These are phyloP conservation scores for Camillea tinctor DNA, from an alignment of 2,329 filamentous ascomycete genomes.

Conservation along the genomic window DNA sequence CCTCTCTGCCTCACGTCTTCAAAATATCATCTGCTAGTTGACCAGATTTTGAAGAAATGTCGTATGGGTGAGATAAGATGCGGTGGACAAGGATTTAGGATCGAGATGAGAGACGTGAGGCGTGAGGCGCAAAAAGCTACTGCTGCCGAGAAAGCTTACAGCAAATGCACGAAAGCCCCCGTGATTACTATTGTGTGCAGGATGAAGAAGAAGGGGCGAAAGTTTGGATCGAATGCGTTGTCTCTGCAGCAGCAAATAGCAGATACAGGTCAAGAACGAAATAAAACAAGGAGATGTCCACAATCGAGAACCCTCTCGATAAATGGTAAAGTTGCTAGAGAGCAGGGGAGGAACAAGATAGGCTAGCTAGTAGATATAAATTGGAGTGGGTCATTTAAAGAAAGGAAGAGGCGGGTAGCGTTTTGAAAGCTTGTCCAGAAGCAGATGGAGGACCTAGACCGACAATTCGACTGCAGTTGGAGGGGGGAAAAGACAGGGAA, in stretches of 20 bases:
- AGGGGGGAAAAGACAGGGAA: slow-evolving; percentile 12
- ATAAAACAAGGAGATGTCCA: neutral
- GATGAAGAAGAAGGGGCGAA: neutral
- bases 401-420: slow-evolving; percentile 21
- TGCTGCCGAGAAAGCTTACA: slow-evolving; percentile 1
- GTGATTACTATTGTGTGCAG: neutral
- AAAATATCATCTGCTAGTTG: slow-evolving; percentile 9
- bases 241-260: neutral
- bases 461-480: slow-evolving; percentile 4
- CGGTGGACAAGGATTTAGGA: neutral
- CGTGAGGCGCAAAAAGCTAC: slow-evolving; percentile 14
- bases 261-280: neutral
- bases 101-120: neutral
- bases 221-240: neutral
- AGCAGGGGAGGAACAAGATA: neutral
- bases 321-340: neutral
- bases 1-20: neutral
- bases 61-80: neutral
- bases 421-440: slow-evolving; percentile 8
- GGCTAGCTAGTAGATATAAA: slow-evolving; percentile 2
- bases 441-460: neutral
- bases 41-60: slow-evolving; percentile 5
- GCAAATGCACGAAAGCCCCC: neutral
- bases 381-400: slow-evolving; percentile 6
- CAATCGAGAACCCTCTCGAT: neutral